phyloP scores from a whole-genome alignment of 306 rosid species.

The Comarum palustre region DNA sequence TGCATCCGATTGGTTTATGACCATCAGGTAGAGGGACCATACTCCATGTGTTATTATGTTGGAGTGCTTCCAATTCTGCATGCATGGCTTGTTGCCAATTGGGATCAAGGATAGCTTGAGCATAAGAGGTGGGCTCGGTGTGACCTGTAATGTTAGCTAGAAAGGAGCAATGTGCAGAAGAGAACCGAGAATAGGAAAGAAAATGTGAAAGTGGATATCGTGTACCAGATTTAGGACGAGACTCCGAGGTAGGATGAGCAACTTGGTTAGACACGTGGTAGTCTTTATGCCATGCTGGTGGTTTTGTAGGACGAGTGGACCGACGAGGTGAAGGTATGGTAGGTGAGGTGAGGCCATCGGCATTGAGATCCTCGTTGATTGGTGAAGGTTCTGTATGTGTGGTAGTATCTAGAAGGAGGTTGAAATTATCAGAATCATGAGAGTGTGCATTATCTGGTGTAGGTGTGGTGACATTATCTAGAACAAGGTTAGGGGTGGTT shows the following conservation, averaged over 20 bases:
- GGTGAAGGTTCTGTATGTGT: no score
- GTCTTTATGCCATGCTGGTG: not conserved
- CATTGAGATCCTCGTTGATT: no score
- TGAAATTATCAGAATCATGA: no score
- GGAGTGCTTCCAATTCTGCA: not conserved
- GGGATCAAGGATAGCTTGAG: conserved; percentile 8
- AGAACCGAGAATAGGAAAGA: conserved; percentile 21
- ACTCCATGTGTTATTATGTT: not conserved
- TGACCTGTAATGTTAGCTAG: conserved; percentile 9
- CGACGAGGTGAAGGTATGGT: not conserved
- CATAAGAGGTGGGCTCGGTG: not conserved
- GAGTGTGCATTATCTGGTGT: no score
- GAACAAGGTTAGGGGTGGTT: no score
- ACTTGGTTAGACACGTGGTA: not conserved
- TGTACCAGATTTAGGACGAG: not conserved
- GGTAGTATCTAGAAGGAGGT: no score
- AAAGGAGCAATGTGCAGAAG: not conserved
- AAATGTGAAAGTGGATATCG: not conserved
- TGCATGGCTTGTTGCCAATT: not conserved
- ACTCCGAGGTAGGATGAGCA: not conserved
- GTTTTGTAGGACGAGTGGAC: not conserved
- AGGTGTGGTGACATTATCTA: no score
- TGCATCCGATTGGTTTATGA: not conserved
- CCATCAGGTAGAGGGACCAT: not conserved
- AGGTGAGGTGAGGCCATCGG: no score